Evolutionary conservation across 2,329 filamentous ascomycete genomes (phyloP), one percentile per base, ranked within the genome.

Genomic region (Boeremia lycopersici): DNA sequence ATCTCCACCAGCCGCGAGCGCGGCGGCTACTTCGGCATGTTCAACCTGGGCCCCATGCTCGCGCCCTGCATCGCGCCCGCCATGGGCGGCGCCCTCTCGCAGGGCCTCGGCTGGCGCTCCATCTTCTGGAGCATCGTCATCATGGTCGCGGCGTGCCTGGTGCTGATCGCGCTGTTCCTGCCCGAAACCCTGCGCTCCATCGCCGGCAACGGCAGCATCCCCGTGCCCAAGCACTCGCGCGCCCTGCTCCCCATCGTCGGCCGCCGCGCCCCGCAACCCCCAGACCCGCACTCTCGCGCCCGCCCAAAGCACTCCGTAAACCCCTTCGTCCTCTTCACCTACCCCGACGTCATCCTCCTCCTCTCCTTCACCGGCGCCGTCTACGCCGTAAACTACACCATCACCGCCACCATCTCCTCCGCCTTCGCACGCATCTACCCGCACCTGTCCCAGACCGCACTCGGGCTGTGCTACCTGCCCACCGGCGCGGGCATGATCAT

Each of bases 11-110:
- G 83, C 40, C 81, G 84, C 0, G 88, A 93, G 70, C 79, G 90
- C 62, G 90, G 90, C 2, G 84, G 82, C 51, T 93, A 89, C 67
- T 87, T 93, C 67, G 77, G 89, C 85, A 45, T 82, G 86, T 56
- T 84, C 88, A 17, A 82, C 81, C 29, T 80, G 79, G 4, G 86
- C 83, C 13, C 67, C 0, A 70, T 71, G 68, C 57, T 70, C 13
- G 60, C 68, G 10, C 57, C 70, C 9, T 61, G 64, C 44, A 67
- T 71, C 12, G 69, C 64, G 2, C 72, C 73, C 13, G 65, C 69
- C 1, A 61, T 74, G 8, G 73, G 74, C 23, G 74, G 74, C 10
- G 63, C 70, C 0, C 47, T 75, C 0, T 64, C 71, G 2, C 72
- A 75, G 28, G 67, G 59, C 2, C 60, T 74, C 1, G 72, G 73